Conservation (phyloP, 805 yeast genomes). For the Cyberlindnera maritima region DNA sequence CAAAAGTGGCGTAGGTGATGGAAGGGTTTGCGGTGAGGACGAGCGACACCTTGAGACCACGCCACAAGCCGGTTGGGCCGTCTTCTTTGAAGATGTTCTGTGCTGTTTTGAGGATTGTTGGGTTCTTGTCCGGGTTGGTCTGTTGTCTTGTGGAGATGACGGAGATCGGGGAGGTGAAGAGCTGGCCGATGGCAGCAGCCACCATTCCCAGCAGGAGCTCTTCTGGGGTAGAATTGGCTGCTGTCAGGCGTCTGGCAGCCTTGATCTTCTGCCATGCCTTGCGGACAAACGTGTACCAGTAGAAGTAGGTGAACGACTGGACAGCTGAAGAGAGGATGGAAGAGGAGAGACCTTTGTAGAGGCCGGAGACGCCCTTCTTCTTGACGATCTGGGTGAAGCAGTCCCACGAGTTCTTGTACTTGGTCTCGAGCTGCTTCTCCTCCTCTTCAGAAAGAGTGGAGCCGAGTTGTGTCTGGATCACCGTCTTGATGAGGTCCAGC, state of each 20-base stretch:
- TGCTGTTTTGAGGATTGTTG: slow-evolving; percentile 40
- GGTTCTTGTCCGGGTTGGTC: slow-evolving; percentile 38
- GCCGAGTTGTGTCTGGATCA: slow-evolving; percentile 64
- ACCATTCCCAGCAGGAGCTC: slow-evolving; percentile 74
- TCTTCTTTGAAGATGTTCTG: slow-evolving; percentile 56
- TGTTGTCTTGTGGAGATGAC: slow-evolving; percentile 70
- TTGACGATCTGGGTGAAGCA: slow-evolving; percentile 55
- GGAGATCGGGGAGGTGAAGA: slow-evolving; percentile 78
- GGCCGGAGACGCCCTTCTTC: slow-evolving; percentile 61
- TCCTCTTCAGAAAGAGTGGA: slow-evolving; percentile 1
- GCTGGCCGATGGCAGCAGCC: slow-evolving; percentile 80
- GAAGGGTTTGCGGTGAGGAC: slow-evolving; percentile 81
- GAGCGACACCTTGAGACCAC: slow-evolving; percentile 76
- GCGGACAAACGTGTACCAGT: slow-evolving; percentile 79
- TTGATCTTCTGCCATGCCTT: slow-evolving; percentile 42
- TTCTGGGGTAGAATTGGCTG: slow-evolving; percentile 49
- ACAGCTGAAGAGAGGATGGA: slow-evolving; percentile 69
- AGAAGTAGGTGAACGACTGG: slow-evolving; percentile 79
- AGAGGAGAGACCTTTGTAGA: slow-evolving; percentile 71
- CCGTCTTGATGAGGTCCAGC: slow-evolving; percentile 71
- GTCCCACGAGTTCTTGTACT: slow-evolving; percentile 57
- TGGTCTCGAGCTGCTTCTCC: slow-evolving; percentile 14
- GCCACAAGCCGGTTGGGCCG: slow-evolving; percentile 75
- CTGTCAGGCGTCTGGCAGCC: slow-evolving; percentile 16
- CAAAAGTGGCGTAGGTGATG: slow-evolving; percentile 80